Evolutionary conservation across 2,329 filamentous ascomycete genomes (phyloP).

Genomic region (Aureobasidium subglaciale): DNA sequence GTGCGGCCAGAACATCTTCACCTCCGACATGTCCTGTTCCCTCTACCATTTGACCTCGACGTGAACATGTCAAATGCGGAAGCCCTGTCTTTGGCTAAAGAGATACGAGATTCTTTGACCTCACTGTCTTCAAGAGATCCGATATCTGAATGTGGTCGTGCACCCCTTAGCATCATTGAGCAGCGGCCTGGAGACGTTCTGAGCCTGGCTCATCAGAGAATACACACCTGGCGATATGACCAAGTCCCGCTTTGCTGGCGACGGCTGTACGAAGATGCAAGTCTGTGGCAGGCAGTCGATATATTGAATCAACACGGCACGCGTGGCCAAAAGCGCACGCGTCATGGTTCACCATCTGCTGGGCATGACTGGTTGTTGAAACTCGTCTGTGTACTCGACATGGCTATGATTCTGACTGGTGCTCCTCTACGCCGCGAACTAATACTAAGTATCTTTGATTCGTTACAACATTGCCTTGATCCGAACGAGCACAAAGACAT

Average conservation of each 20-base stretch:
- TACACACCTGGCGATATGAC: slow-evolving; percentile 63
- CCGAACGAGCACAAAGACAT: not conserved
- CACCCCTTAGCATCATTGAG: slow-evolving; percentile 32
- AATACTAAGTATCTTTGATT: slow-evolving; percentile 44
- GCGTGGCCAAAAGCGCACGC: slow-evolving; percentile 20
- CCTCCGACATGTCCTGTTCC: not conserved
- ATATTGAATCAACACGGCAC: slow-evolving; percentile 18
- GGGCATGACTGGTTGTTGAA: slow-evolving; percentile 43
- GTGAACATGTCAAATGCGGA: not conserved
- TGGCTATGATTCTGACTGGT: slow-evolving; percentile 68
- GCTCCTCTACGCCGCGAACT: slow-evolving; percentile 49
- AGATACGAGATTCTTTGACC: not conserved
- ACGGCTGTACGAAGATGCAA: slow-evolving; percentile 63
- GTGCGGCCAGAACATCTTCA: not conserved
- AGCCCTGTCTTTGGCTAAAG: not conserved
- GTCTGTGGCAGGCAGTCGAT: slow-evolving; percentile 53
- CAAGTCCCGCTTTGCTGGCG: slow-evolving; percentile 63
- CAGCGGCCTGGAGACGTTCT: slow-evolving; percentile 45
- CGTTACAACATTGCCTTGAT: slow-evolving; percentile 34
- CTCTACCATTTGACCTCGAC: not conserved
- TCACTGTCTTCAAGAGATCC: slow-evolving; percentile 18
- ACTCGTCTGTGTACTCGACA: slow-evolving; percentile 63
- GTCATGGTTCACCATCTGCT: slow-evolving; percentile 3
- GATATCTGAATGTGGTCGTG: slow-evolving; percentile 36
- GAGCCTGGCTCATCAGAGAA: slow-evolving; percentile 54